A percentile compares a stretch with the other conserved stretches of the same genome.
Evolutionary conservation across 2,329 filamentous ascomycete species (phyloP).

Genomic region (Orbilia oligospora): DNA sequence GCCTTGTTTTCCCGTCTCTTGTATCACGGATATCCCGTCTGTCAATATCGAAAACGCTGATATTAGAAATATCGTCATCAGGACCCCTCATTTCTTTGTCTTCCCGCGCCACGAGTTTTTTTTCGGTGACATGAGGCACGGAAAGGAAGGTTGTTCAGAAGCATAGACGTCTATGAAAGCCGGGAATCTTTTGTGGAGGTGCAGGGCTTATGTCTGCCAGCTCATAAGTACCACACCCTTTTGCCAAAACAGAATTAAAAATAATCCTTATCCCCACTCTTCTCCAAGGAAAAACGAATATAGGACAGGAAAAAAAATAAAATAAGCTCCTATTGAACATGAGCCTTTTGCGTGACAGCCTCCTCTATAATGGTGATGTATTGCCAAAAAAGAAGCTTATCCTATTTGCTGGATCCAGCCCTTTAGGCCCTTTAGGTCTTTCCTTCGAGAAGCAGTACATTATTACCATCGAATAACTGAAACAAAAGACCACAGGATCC

Average conservation of each 20-base stretch:
- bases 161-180: slow-evolving; percentile 39
- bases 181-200: slow-evolving; percentile 59
- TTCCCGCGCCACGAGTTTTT: slow-evolving; percentile 59
- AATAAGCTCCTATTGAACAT: slow-evolving; percentile 51
- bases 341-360: slow-evolving; percentile 58
- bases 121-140: slow-evolving; percentile 59
- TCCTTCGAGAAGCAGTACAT: slow-evolving; percentile 58
- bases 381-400: slow-evolving; percentile 58
- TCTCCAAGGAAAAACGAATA: slow-evolving; percentile 24
- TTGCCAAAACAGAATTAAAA: slow-evolving; percentile 54
- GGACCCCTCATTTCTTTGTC: slow-evolving; percentile 54
- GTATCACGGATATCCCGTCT: slow-evolving; percentile 52
- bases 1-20: slow-evolving; percentile 58
- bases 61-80: slow-evolving; percentile 59
- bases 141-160: slow-evolving; percentile 56
- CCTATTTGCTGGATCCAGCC: slow-evolving; percentile 60
- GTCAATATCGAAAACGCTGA: slow-evolving; percentile 44
- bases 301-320: slow-evolving; percentile 9
- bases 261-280: slow-evolving; percentile 56
- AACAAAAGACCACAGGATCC: slow-evolving; percentile 60
- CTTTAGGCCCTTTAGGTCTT: slow-evolving; percentile 9
- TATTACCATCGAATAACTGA: slow-evolving; percentile 41
- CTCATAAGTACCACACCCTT: slow-evolving; percentile 61
- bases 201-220: slow-evolving; percentile 61
- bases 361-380: slow-evolving; percentile 27